These are phyloP conservation scores for Mycena filopes DNA, from an alignment of 768 basidiomycete genomes.

Conservation along the genomic window DNA sequence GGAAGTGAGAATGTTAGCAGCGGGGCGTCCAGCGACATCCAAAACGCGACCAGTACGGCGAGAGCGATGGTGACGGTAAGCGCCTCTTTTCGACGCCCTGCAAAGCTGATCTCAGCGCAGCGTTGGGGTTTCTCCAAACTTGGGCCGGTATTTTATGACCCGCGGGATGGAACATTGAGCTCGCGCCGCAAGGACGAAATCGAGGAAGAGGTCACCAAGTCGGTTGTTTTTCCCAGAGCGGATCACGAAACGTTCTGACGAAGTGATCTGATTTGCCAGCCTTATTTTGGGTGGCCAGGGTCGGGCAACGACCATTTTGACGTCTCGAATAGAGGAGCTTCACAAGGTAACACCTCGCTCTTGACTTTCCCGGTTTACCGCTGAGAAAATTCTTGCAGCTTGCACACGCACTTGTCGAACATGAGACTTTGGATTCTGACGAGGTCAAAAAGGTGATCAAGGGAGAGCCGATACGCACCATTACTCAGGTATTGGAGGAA, in stretches of 20 bases:
- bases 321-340: conserved; percentile 76
- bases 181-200: conserved; percentile 84
- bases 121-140: conserved; percentile 86
- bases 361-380: conserved; percentile 20
- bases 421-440: conserved; percentile 89
- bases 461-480: conserved; percentile 81
- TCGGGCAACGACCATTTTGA: conserved; percentile 73
- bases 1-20: conserved; percentile 90
- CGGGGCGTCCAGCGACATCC: conserved; percentile 91
- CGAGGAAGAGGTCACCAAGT: conserved; percentile 88
- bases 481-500: conserved; percentile 73
- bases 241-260: conserved; percentile 20
- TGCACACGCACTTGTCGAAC: conserved; percentile 91
- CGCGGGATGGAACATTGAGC: conserved; percentile 76
- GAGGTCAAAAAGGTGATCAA: conserved; percentile 89
- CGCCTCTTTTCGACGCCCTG: conserved; percentile 17
- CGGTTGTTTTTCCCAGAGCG: conserved; percentile 45
- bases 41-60: conserved; percentile 82
- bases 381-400: conserved; percentile 60
- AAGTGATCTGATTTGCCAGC: conserved; percentile 42
- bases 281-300: conserved; percentile 77
- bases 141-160: conserved; percentile 86
- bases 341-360: conserved; percentile 65
- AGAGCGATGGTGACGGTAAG: conserved; percentile 89
- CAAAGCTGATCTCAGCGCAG: conserved; percentile 46